Conservation (phyloP, 805 yeast species). For the Saccharomyces jurei region DNA sequence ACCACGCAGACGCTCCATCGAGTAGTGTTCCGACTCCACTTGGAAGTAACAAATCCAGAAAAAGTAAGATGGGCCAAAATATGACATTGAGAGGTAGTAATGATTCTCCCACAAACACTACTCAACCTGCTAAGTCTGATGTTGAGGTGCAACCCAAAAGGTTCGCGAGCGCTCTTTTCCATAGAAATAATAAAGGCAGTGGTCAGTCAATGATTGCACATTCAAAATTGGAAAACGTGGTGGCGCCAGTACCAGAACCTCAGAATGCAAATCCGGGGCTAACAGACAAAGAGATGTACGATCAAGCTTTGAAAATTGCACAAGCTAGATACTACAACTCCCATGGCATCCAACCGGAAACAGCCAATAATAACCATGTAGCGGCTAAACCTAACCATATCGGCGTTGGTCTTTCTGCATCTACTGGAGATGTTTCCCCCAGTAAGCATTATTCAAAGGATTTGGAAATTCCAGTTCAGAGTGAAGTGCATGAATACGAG, state of each 20-base stretch:
- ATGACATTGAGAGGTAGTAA: conserved; percentile 14
- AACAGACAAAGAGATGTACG: conserved; percentile 47
- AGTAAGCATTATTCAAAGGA: not conserved
- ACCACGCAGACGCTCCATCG: conserved; percentile 33
- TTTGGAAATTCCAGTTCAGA: not conserved
- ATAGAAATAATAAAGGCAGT: conserved; percentile 1
- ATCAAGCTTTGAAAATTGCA: conserved; percentile 50
- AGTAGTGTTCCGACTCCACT: not conserved
- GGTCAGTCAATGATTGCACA: not conserved
- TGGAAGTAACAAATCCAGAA: not conserved
- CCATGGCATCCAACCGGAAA: conserved; percentile 2
- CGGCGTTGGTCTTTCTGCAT: not conserved
- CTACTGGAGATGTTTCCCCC: not conserved
- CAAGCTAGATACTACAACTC: conserved; percentile 31
- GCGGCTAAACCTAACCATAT: not conserved
- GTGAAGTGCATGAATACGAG: not conserved
- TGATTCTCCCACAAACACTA: not conserved
- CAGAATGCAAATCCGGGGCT: conserved; percentile 1
- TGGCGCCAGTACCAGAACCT: not conserved
- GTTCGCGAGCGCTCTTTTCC: conserved; percentile 4
- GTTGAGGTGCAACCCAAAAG: not conserved
- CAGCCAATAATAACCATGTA: not conserved
- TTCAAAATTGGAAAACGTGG: not conserved
- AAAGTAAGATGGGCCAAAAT: conserved; percentile 19
- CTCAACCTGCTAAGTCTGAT: not conserved